Percentiles rank a stretch among this genome's conserved stretches.
phyloP scores from a whole-genome alignment of 352 stramenopile species.

The Phytophthora pluvialis region DNA sequence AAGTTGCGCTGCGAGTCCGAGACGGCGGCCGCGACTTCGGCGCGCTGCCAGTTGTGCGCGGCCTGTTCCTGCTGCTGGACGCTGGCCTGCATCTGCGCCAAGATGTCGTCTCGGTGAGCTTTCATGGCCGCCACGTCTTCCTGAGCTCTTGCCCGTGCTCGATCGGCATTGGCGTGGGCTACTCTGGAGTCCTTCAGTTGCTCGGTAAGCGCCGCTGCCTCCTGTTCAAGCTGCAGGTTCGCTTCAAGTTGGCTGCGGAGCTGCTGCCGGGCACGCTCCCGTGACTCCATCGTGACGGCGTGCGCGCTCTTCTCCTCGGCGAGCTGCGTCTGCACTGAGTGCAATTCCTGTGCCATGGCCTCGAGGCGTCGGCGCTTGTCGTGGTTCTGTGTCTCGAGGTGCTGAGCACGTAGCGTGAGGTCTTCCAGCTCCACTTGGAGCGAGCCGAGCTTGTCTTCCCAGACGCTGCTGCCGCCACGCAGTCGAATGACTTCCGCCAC shows the following conservation, averaged over 20 bases:
- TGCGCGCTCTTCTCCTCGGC: slow-evolving; percentile 59
- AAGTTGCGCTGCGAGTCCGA: slow-evolving; percentile 77
- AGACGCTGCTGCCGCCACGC: slow-evolving; percentile 66
- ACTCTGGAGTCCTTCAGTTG: slow-evolving; percentile 36
- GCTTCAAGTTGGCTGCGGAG: slow-evolving; percentile 4
- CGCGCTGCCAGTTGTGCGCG: slow-evolving; percentile 58
- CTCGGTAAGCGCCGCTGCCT: slow-evolving; percentile 18
- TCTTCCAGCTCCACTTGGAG: slow-evolving; percentile 76
- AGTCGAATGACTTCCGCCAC: slow-evolving; percentile 75
- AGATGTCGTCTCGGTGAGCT: slow-evolving; percentile 54
- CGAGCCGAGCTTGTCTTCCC: slow-evolving; percentile 76
- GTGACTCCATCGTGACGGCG: slow-evolving; percentile 5
- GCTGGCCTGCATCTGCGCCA: slow-evolving; percentile 52
- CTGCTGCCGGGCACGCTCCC: slow-evolving; percentile 22
- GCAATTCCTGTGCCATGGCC: slow-evolving; percentile 31
- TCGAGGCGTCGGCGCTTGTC: slow-evolving; percentile 36
- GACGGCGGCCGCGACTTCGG: slow-evolving; percentile 62
- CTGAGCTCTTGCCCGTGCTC: slow-evolving; percentile 31
- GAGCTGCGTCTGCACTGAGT: slow-evolving; percentile 42
- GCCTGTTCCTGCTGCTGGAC: slow-evolving; percentile 52
- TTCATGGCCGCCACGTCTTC: slow-evolving; percentile 43
- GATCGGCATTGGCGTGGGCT: slow-evolving; percentile 40
- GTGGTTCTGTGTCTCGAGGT: slow-evolving; percentile 40
- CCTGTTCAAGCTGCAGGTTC: slow-evolving; percentile 20
- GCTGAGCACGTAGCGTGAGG: slow-evolving; percentile 25